Evolutionary conservation across 805 yeast genomes (phyloP), one percentile per base, ranked within the genome.

Genomic region (Starmerella powellii): DNA sequence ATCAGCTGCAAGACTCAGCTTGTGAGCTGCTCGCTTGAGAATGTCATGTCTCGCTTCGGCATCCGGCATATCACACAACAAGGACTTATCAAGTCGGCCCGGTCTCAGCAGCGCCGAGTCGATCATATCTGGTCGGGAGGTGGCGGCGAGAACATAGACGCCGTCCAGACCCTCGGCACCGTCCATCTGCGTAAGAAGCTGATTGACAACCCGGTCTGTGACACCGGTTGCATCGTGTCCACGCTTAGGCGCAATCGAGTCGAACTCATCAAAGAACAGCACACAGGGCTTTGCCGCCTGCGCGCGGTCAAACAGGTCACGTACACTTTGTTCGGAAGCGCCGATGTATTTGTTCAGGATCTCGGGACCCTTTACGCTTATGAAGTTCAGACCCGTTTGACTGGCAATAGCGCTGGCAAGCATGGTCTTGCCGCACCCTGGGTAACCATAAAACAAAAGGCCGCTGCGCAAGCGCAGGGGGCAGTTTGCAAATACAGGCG

Each of bases 111-210:
- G 68, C 0, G 98, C 98, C 2, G 95, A 80, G 59, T 91, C 98
- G 50, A 91, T 87, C 52, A 91, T 69, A 56, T 91, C 98, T 0
- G 98, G 98, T 54, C 98, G 71, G 53, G 91, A 78, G 0, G 97
- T 91, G 1, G 97, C 98, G 0, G 97, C 97, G 20, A 91, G 67
- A 0, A 91, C 95, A 58, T 91, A 88, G 2, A 91, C 97, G 3
- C 97, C 96, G 54, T 87, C 96, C 23, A 87, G 66, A 0, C 97
- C 96, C 60, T 91, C 97, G 1, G 97, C 97, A 64, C 98, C 98
- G 61, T 91, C 98, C 95, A 91, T 87, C 59, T 91, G 96, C 0
- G 98, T 91, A 54, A 91, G 71, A 75, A 91, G 74, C 58, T 91
- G 98, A 62, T 91, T 91, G 20, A 91, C 98, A 31, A 91, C 95